Evolutionary conservation across 139 green algal genomes (phyloP), one percentile per base, ranked within the genome.

Genomic region (Trebouxia sp.): DNA sequence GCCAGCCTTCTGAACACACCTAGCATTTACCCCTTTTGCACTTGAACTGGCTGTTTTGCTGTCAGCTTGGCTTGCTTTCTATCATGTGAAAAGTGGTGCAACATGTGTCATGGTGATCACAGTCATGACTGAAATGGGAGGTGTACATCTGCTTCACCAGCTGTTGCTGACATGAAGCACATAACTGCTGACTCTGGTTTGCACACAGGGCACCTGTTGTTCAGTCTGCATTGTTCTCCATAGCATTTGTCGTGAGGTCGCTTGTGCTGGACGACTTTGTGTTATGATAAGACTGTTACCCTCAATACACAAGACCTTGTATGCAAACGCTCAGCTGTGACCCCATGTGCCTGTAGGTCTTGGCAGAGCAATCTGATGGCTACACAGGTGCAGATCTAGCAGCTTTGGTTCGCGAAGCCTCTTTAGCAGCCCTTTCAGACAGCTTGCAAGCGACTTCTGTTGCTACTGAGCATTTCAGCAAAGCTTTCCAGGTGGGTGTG

Each of bases 361-460:
- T 97, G 51, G 90, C 91, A 2, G 56, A 43, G 4, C 37, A 24
- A 1, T 86, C 83, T 3, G 67, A 77, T 0, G 87, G 91, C 2
- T 94, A 82, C 75, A 95, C 89, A 1, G 94, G 92, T 1, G 92
- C 93, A 12, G 89, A 94, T 53, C 80, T 96, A 20, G 80, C 74
- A 14, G 85, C 86, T 1, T 14, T 95, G 0, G 89, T 88, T 11
- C 51, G 83, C 12, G 88, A 96, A 69, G 93, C 92, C 37, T 88
- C 78, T 0, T 67, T 96, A 72, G 77, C 82, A 35, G 92, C 93
- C 17, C 62, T 97, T 47, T 76, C 88, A 65, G 87, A 91, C 67
- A 84, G 87, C 76, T 45, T 94, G n/a, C 65, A 28, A 3, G 76
- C 83, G 11, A n/a, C 37, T 14, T 47, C 78, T 58, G 88, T 91